These are phyloP conservation scores for Globisporangium abappressorium DNA, from an alignment of 352 stramenopile genomes.

Conservation along the genomic window DNA sequence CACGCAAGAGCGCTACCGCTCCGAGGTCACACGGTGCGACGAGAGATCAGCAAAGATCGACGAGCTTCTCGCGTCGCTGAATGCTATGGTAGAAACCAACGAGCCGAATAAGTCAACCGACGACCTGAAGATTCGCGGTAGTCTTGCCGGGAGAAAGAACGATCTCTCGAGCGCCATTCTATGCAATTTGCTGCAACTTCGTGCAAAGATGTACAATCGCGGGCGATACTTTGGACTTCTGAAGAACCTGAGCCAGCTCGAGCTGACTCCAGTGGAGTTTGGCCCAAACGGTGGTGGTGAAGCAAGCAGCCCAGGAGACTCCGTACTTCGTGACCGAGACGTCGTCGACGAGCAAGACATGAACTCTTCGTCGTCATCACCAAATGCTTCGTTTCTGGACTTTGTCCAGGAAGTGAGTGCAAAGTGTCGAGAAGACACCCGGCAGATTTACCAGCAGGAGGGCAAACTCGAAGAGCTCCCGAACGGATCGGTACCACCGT, in stretches of 20 bases:
- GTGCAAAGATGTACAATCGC: constrained; percentile 53
- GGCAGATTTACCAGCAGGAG: constrained; percentile 50
- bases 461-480: constrained; percentile 68
- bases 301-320: not conserved
- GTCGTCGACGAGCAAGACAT: constrained; percentile 43
- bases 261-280: constrained; percentile 33
- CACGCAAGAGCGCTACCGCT: constrained; percentile 82
- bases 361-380: constrained; percentile 5
- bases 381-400: constrained; percentile 33
- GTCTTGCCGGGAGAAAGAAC: not conserved
- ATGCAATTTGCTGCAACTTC: constrained; percentile 46
- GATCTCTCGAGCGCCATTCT: constrained; percentile 28
- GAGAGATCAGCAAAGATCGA: constrained; percentile 62
- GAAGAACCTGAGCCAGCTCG: constrained; percentile 48
- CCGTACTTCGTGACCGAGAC: constrained; percentile 34
- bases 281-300: constrained; percentile 12
- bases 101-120: constrained; percentile 4
- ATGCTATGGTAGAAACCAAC: constrained; percentile 29
- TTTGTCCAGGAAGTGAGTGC: constrained; percentile 54
- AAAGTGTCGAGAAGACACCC: constrained; percentile 59
- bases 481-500: constrained; percentile 53
- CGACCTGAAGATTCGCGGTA: not conserved
- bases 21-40: constrained; percentile 80
- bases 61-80: constrained; percentile 51
- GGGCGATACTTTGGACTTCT: constrained; percentile 65